Evolutionary conservation across 768 basidiomycete genomes (phyloP), one percentile per base, ranked within the genome.

Genomic region (Hericium alpestre): DNA sequence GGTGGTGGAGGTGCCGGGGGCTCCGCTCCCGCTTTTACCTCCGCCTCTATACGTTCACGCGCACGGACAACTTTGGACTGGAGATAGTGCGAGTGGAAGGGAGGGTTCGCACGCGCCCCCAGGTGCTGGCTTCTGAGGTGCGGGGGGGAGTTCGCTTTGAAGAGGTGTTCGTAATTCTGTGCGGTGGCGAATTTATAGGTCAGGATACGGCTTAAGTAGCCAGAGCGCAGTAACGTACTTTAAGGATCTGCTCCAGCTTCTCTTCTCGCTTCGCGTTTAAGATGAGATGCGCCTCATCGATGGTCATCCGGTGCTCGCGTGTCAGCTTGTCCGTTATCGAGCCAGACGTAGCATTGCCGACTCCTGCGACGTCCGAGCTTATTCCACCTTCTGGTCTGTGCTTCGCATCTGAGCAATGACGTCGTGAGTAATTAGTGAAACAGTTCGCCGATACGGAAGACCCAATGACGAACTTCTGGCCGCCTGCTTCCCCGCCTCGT

Each of bases 41-140:
- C 95, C 0, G 94, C 94, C 68, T 96, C 89, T 79, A 98, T 84
- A 72, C 96, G 83, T 73, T 97, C 93, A 55, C 84, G 80, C 18
- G 96, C 95, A 43, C 96, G 83, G 48, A 91, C 82, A n/a, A 99
- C 91, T 73, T 99, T 99, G 37, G 92, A 94, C 68, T 95, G 94
- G 12, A 98, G 77, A 71, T 98, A 98, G 71, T 93, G 90, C 38
- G 92, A 93, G 67, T 92, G 77, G 39, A 72, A 64, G 20, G 76
- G 76, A 25, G 70, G 62, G 4, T 71, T 67, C 22, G 71, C 72
- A 67, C 75, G 80, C 39, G 78, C 73, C 13, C 13, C 76, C 64
- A 41, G 76, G 58, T 58, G 76, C 74, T 7, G 63, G 56, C 51
- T 68, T 68, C 39, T 69, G 65, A 13, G 81, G 74, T 49, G 78